Evolutionary conservation across 1,284 basidiomycete species (phyloP).

Genomic region (Dichomitus squalens): DNA sequence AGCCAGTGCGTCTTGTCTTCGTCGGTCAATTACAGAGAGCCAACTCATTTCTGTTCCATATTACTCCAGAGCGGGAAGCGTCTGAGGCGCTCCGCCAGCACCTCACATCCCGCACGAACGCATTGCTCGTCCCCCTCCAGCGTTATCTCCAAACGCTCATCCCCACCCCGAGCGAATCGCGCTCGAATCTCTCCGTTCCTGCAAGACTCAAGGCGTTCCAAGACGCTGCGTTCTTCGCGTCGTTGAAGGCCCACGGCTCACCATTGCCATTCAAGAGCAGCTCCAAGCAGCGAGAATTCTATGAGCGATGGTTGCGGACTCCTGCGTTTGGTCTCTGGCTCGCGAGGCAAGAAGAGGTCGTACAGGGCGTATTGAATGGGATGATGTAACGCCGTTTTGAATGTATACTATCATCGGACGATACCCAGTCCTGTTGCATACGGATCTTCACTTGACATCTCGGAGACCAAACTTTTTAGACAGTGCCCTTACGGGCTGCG

Average conservation of each 20-base stretch:
- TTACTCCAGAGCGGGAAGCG: slow-evolving; percentile 53
- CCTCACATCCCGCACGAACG: slow-evolving; percentile 86
- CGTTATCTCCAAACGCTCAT: slow-evolving; percentile 93
- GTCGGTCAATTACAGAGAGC: no score
- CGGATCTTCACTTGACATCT: no score
- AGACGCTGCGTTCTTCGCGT: slow-evolving; percentile 76
- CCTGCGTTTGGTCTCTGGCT: slow-evolving; percentile 80
- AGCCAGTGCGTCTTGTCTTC: slow-evolving; percentile 48
- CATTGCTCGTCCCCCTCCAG: slow-evolving; percentile 89
- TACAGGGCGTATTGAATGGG: slow-evolving; percentile 50
- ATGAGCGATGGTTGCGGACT: slow-evolving; percentile 71
- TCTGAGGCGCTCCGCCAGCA: slow-evolving; percentile 80
- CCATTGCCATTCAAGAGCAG: slow-evolving; percentile 76
- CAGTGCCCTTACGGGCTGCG: no score
- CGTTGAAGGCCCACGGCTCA: slow-evolving; percentile 79
- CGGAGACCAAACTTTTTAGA: no score
- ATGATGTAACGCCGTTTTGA: slow-evolving; percentile 6
- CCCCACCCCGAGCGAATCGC: slow-evolving; percentile 54
- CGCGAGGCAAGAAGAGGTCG: slow-evolving; percentile 70
- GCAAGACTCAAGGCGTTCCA: slow-evolving; percentile 80
- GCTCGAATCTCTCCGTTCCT: slow-evolving; percentile 10
- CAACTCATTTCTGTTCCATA: neutral
- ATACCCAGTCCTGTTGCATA: neutral
- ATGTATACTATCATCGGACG: neutral
- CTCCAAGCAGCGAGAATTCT: slow-evolving; percentile 68